phyloP scores from a whole-genome alignment of 768 basidiomycete species.

The Psilocybe sp. region DNA sequence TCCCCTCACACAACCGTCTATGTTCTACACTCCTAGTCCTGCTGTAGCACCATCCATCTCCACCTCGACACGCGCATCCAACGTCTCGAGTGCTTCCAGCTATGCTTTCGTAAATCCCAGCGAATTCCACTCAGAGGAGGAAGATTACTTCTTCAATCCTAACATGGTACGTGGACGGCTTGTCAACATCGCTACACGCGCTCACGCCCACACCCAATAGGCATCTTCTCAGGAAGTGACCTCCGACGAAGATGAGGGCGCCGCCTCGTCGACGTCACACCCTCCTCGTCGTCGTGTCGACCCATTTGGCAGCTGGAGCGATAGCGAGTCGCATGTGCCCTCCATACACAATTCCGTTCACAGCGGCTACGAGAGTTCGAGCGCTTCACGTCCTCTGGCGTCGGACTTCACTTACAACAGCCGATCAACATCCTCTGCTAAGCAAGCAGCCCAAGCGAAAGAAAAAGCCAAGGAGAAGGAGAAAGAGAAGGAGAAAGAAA shows the following conservation, averaged over 20 bases:
- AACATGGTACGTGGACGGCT: slow-evolving; percentile 26
- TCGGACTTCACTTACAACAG: not conserved
- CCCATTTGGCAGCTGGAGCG: slow-evolving; percentile 16
- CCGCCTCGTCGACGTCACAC: not conserved
- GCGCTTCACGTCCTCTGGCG: slow-evolving; percentile 7
- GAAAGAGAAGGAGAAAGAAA: too few relatives aligned
- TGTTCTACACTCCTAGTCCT: slow-evolving; percentile 6
- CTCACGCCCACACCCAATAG: slow-evolving; percentile 14
- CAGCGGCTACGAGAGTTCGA: slow-evolving; percentile 8
- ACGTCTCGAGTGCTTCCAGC: slow-evolving; percentile 31
- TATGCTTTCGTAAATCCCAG: slow-evolving; percentile 45
- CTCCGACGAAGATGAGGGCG: slow-evolving; percentile 28
- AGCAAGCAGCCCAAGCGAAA: not conserved
- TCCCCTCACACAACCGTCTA: slow-evolving; percentile 15
- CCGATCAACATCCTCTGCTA: not conserved
- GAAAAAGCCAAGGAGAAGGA: too few relatives aligned
- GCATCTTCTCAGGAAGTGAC: slow-evolving; percentile 24
- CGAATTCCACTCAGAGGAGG: slow-evolving; percentile 36
- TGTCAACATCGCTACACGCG: slow-evolving; percentile 12
- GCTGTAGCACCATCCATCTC: slow-evolving; percentile 27
- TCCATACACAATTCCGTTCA: slow-evolving; percentile 19
- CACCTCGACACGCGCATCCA: slow-evolving; percentile 30
- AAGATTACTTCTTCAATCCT: slow-evolving; percentile 34
- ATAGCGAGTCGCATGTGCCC: slow-evolving; percentile 14
- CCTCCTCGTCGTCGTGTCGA: slow-evolving; percentile 6